phyloP scores from a whole-genome alignment of 169 alveolate species.

The Plasmodium relictum region DNA sequence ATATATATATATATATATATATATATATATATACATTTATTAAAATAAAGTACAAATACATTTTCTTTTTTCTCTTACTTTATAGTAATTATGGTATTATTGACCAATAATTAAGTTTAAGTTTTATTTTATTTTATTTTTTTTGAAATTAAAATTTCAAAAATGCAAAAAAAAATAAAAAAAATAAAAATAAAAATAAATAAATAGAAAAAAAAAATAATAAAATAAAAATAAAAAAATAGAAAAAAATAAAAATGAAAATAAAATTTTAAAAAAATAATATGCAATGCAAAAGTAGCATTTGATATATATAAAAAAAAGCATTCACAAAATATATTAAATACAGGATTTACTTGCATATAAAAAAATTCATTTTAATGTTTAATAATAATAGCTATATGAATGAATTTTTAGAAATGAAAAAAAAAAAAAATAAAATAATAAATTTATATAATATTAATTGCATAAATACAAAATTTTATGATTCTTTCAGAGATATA shows the following conservation, averaged over 20 bases:
- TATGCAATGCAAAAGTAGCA: background rate
- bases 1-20: background rate
- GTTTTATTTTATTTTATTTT: conserved; percentile 4
- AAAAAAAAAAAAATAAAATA: too few relatives aligned
- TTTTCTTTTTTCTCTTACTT: conserved; percentile 10
- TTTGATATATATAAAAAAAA: background rate
- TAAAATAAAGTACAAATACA: background rate
- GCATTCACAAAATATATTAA: too few relatives aligned
- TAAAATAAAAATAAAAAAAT: background rate
- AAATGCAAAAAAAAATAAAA: background rate
- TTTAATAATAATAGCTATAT: too few relatives aligned
- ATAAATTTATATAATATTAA: too few relatives aligned
- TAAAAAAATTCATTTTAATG: too few relatives aligned
- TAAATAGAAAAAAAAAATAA: background rate
- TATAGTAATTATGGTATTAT: conserved; percentile 8
- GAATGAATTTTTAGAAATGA: too few relatives aligned
- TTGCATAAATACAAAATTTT: too few relatives aligned
- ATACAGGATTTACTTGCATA: too few relatives aligned
- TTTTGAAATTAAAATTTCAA: background rate
- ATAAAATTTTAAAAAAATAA: background rate
- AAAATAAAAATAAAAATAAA: background rate
- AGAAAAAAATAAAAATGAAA: conserved; percentile 6
- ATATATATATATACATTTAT: background rate
- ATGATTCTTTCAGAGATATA: too few relatives aligned
- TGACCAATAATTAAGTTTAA: too few relatives aligned